A percentile compares a stretch with the other conserved stretches of the same genome.
These are phyloP conservation scores for Coemansia sp. DNA, from an alignment of 192 early-diverging fungal genomes.

Conservation along the genomic window DNA sequence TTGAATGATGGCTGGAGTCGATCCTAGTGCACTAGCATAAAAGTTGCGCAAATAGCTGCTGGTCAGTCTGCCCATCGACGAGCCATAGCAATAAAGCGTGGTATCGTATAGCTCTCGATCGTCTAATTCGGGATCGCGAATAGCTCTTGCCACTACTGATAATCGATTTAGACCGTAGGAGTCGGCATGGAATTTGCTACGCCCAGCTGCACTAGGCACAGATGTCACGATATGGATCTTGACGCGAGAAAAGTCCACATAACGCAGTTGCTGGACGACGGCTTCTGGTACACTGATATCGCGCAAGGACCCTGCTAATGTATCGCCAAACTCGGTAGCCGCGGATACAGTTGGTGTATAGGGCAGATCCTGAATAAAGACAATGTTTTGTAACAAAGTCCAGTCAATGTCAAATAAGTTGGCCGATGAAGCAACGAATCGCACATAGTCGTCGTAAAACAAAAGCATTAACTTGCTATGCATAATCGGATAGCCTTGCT, in stretches of 20 bases:
- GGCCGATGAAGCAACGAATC: constrained; percentile 65
- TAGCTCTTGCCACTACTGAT: constrained; percentile 30
- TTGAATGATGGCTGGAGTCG: not conserved
- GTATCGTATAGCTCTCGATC: constrained; percentile 1
- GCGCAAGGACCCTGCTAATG: constrained; percentile 51
- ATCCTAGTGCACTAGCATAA: constrained; percentile 21
- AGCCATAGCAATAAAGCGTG: constrained; percentile 40
- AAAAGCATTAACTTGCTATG: constrained; percentile 71
- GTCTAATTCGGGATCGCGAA: constrained; percentile 5
- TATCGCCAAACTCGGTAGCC: constrained; percentile 54
- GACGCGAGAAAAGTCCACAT: constrained; percentile 59
- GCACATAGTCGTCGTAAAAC: constrained; percentile 59
- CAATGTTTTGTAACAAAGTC: constrained; percentile 62
- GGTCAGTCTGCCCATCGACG: constrained; percentile 37
- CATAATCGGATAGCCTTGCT: constrained; percentile 57
- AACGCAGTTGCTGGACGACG: constrained; percentile 43
- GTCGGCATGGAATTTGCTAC: constrained; percentile 22
- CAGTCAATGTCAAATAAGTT: constrained; percentile 66
- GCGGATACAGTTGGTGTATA: constrained; percentile 10
- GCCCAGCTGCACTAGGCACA: constrained; percentile 51
- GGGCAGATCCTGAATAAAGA: constrained; percentile 71
- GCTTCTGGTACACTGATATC: constrained; percentile 59
- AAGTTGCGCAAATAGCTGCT: constrained; percentile 22
- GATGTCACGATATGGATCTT: constrained; percentile 62
- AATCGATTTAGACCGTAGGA: constrained; percentile 61